Percentiles rank a stretch among this genome's conserved stretches.
phyloP scores from a whole-genome alignment of 192 early-diverging fungal genomes.

The Geosiphon pyriformis region DNA sequence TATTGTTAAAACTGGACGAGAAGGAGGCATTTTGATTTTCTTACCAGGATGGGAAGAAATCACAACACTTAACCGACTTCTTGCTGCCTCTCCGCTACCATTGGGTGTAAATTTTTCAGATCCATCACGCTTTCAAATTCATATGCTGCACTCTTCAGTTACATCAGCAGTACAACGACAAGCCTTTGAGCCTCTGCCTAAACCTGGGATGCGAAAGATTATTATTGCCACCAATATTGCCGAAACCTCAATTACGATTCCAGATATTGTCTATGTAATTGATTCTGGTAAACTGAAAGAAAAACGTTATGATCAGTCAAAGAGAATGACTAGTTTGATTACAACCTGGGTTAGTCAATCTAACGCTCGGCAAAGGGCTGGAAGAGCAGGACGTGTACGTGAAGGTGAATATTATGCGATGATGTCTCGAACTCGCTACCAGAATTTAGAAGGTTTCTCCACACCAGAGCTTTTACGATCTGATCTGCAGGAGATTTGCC shows the following conservation, averaged over 20 bases:
- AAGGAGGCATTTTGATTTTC: conserved; percentile 73
- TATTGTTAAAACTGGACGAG: conserved; percentile 32
- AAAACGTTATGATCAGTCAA: conserved; percentile 39
- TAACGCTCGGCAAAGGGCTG: conserved; percentile 51
- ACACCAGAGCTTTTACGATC: conserved; percentile 52
- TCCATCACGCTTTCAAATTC: conserved; percentile 38
- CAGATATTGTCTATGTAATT: conserved; percentile 64
- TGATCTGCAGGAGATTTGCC: conserved; percentile 46
- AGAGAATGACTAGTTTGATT: conserved; percentile 36
- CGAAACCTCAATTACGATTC: conserved; percentile 72
- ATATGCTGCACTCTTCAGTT: conserved; percentile 58
- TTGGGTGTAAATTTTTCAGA: conserved; percentile 45
- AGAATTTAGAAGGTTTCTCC: conserved; percentile 44
- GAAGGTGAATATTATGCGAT: conserved; percentile 50
- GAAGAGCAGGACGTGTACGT: conserved; percentile 56
- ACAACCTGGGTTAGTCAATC: conserved; percentile 50
- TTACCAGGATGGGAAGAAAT: conserved; percentile 66
- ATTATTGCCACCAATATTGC: conserved; percentile 70
- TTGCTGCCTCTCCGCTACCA: conserved; percentile 39
- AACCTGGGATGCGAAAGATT: conserved; percentile 52
- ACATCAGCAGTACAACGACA: conserved; percentile 54
- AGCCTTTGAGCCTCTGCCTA: conserved; percentile 51
- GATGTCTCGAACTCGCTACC: conserved; percentile 40
- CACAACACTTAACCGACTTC: conserved; percentile 36
- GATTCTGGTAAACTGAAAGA: conserved; percentile 68